Conservation (phyloP, 1,139 yeast genomes). For the Yamadazyma conglobata region DNA sequence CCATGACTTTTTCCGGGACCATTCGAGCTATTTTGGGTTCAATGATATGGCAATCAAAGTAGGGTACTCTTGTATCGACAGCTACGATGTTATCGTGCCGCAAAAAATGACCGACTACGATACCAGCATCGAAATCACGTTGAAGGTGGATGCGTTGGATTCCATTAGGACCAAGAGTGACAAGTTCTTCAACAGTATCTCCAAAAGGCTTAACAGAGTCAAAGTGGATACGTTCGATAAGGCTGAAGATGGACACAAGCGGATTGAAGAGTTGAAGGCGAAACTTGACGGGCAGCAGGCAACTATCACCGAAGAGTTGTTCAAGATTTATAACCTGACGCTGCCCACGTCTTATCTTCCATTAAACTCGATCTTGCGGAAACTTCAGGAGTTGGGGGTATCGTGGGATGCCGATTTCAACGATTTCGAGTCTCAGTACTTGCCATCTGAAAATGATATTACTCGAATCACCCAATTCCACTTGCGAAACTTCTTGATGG, state of each 20-base stretch:
- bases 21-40: conserved; percentile 79
- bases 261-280: conserved; percentile 55
- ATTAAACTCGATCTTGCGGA: conserved; percentile 65
- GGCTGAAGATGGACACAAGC: conserved; percentile 64
- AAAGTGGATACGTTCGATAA: conserved; percentile 77
- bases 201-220: conserved; percentile 68
- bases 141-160: conserved; percentile 63
- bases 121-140: conserved; percentile 64
- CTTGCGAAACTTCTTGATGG: conserved; percentile 68
- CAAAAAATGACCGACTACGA: conserved; percentile 68
- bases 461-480: conserved; percentile 89
- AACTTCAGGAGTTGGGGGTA: conserved; percentile 78
- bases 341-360: conserved; percentile 64
- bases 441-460: conserved; percentile 93
- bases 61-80: conserved; percentile 72
- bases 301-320: conserved; percentile 43
- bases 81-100: conserved; percentile 78
- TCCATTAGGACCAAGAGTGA: conserved; percentile 52
- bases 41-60: conserved; percentile 76
- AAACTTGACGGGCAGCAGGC: conserved; percentile 52
- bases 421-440: conserved; percentile 72
- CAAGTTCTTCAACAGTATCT: conserved; percentile 70
- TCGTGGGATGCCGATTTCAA: conserved; percentile 85
- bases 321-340: conserved; percentile 52
- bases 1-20: conserved; percentile 79